Evolutionary conservation across 2,329 filamentous ascomycete species (phyloP).

Genomic region (Calonectria crousiana): DNA sequence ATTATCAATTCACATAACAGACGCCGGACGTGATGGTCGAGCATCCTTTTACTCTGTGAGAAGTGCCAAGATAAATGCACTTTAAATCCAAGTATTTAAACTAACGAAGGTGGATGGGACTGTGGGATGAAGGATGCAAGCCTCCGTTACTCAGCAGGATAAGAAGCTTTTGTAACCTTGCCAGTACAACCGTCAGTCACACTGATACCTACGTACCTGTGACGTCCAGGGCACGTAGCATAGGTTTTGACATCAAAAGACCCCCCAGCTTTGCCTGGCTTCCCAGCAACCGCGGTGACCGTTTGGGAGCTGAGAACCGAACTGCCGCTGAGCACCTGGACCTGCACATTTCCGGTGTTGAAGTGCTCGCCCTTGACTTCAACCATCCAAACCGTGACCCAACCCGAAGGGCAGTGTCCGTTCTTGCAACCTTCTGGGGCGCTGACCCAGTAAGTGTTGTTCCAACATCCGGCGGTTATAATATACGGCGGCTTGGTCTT

Average conservation of each 20-base stretch:
- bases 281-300: not conserved
- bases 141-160: not conserved
- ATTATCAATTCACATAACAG: too few species aligned
- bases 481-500: constrained; percentile 10
- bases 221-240: not conserved
- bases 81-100: not conserved
- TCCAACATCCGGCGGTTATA: not conserved
- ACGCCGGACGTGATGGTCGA: too few species aligned
- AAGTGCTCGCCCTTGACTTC: constrained; percentile 17
- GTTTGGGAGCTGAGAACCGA: not conserved
- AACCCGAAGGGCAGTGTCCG: not conserved
- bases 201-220: not conserved
- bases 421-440: not conserved
- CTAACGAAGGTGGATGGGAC: not conserved
- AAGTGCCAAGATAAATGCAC: not conserved
- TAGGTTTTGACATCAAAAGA: constrained; percentile 9
- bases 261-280: not conserved
- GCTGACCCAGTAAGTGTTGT: constrained; percentile 11
- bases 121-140: not conserved
- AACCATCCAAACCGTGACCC: constrained; percentile 3
- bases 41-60: too few species aligned
- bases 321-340: not conserved
- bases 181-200: constrained; percentile 9
- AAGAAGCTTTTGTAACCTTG: not conserved
- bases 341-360: not conserved